phyloP scores from a whole-genome alignment of 2,329 filamentous ascomycete species.

The Mariannaea sp. region DNA sequence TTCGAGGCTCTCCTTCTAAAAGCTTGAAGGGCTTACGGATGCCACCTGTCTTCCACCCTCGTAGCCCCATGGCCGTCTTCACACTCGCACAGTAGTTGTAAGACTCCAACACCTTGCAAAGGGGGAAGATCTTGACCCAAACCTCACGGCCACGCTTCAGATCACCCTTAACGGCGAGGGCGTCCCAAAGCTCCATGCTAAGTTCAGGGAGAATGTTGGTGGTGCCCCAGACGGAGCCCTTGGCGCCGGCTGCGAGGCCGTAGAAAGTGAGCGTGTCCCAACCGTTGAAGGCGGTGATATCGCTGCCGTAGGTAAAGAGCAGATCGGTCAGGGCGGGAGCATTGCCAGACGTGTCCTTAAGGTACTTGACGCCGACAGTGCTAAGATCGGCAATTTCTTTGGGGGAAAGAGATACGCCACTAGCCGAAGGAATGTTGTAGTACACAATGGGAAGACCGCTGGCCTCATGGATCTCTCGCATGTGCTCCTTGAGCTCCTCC shows the following conservation, averaged over 20 bases:
- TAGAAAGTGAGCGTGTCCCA: conserved; percentile 61
- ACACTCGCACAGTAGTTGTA: conserved; percentile 53
- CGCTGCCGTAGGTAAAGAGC: conserved; percentile 46
- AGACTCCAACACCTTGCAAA: conserved; percentile 56
- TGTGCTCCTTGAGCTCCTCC: conserved; percentile 41
- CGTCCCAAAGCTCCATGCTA: conserved; percentile 53
- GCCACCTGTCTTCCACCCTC: conserved; percentile 52
- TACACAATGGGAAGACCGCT: conserved; percentile 52
- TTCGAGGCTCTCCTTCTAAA: conserved; percentile 35
- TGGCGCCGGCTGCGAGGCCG: conserved; percentile 54
- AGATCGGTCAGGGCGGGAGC: conserved; percentile 55
- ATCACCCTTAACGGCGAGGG: conserved; percentile 46
- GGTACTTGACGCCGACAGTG: conserved; percentile 53
- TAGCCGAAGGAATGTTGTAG: conserved; percentile 57
- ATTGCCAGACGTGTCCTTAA: conserved; percentile 59
- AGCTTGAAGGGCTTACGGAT: conserved; percentile 54
- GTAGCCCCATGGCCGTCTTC: conserved; percentile 56
- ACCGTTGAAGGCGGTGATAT: conserved; percentile 56
- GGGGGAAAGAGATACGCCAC: conserved; percentile 48
- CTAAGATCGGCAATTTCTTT: conserved; percentile 49
- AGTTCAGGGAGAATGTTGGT: conserved; percentile 57
- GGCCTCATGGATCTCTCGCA: conserved; percentile 47
- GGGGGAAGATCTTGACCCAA: conserved; percentile 54
- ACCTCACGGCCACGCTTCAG: conserved; percentile 49
- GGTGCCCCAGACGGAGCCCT: conserved; percentile 56